These are phyloP conservation scores for Carnegiea gigantea DNA, from an alignment of 179 eudicot species.

Conservation along the genomic window DNA sequence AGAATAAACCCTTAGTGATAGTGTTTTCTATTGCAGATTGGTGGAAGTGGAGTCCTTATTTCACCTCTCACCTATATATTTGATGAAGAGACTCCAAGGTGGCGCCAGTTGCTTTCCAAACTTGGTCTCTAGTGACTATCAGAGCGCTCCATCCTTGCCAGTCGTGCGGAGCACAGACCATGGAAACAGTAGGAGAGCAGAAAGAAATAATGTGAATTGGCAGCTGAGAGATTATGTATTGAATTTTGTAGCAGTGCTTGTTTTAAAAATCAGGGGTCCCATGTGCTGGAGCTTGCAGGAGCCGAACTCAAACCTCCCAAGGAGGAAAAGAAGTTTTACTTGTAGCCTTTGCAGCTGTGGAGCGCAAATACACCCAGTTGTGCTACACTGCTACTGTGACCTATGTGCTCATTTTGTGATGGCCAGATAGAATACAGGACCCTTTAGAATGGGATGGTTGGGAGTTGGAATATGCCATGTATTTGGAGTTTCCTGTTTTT, in stretches of 20 bases:
- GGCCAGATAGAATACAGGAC: background rate
- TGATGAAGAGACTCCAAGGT: conserved; percentile 93
- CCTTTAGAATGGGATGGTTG: background rate
- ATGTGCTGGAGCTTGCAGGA: background rate
- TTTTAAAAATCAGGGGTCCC: background rate
- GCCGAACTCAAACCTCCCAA: background rate
- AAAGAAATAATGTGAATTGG: background rate
- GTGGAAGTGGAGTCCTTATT: conserved; percentile 91
- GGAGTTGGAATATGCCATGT: background rate
- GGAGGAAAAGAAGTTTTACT: background rate
- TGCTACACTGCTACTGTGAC: background rate
- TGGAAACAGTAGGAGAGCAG: background rate
- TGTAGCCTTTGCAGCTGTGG: background rate
- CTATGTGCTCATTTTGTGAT: background rate
- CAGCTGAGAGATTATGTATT: background rate
- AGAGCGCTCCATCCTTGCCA: background rate
- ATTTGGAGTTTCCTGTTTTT: background rate
- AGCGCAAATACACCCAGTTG: background rate
- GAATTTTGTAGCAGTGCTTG: background rate
- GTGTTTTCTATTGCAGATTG: conserved; percentile 58
- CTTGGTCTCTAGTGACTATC: conserved; percentile 46
- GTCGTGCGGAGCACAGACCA: background rate
- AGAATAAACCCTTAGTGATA: background rate
- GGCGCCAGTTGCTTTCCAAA: conserved; percentile 64
- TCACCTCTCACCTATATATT: conserved; percentile 93